phyloP scores from a whole-genome alignment of 495 filamentous ascomycete genomes.

The Hypomontagnella monticulosa region DNA sequence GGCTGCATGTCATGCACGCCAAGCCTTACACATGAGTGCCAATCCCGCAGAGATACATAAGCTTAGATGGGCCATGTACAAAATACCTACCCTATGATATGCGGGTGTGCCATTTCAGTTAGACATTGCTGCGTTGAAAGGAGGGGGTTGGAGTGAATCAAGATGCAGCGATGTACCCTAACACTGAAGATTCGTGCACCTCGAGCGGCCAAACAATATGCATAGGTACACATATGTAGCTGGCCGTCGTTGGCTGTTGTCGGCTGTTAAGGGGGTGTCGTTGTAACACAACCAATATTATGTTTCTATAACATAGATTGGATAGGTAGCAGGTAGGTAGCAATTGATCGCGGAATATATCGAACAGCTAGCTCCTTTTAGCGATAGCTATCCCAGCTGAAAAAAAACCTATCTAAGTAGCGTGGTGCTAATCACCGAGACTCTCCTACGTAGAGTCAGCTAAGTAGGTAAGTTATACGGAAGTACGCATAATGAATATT shows the following conservation, averaged over 20 bases:
- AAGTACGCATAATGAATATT: constrained; percentile 5
- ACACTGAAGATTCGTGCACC: not conserved
- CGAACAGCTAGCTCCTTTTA: constrained; percentile 19
- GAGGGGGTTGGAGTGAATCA: constrained; percentile 18
- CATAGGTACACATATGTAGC: too few species aligned
- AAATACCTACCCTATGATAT: constrained; percentile 6
- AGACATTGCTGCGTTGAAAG: constrained; percentile 8
- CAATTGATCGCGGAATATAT: constrained; percentile 9
- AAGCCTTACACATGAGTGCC: constrained; percentile 33
- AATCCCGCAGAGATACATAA: constrained; percentile 21
- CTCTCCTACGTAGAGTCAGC: not conserved
- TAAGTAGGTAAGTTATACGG: not conserved
- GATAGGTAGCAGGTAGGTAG: too few species aligned
- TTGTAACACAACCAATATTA: constrained; percentile 11
- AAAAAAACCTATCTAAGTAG: constrained; percentile 17
- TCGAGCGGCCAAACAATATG: too few species aligned
- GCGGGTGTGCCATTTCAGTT: constrained; percentile 2
- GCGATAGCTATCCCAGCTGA: constrained; percentile 32
- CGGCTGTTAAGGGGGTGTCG: constrained; percentile 6
- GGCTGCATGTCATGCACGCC: constrained; percentile 41
- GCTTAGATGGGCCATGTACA: constrained; percentile 8
- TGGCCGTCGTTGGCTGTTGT: too few species aligned
- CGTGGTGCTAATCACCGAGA: constrained; percentile 16
- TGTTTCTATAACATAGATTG: not conserved
- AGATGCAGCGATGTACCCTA: constrained; percentile 30